A percentile compares a stretch with the other conserved stretches of the same genome.
Conservation (phyloP, 495 filamentous ascomycete species). For the Hyaloscypha variabilis region DNA sequence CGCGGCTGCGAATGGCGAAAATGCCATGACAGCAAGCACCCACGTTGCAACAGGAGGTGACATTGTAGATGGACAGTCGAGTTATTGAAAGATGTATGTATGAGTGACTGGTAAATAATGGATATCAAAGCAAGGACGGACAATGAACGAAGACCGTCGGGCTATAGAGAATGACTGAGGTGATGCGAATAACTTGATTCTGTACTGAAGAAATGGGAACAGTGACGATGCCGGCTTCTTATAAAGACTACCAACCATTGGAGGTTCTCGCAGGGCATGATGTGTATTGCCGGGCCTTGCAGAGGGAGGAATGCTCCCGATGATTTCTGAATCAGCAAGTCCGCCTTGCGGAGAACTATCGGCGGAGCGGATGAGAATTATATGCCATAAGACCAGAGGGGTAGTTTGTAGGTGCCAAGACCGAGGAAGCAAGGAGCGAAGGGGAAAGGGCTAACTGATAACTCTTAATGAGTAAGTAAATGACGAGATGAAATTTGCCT, state of each 20-base stretch:
- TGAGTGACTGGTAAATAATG: background rate
- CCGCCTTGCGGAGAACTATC: background rate
- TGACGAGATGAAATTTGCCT: too few species aligned
- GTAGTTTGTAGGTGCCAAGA: background rate
- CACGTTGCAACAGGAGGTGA: background rate
- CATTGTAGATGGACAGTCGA: background rate
- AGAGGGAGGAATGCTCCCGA: background rate
- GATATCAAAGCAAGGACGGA: background rate
- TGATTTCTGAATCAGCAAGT: background rate
- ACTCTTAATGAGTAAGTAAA: too few species aligned
- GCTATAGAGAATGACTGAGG: background rate
- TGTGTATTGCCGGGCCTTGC: constrained; percentile 1
- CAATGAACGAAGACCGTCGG: background rate
- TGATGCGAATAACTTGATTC: background rate
- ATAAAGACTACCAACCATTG: background rate
- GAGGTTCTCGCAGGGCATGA: background rate
- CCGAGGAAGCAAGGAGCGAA: background rate
- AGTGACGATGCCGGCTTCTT: background rate
- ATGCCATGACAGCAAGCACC: background rate
- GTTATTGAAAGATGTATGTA: background rate
- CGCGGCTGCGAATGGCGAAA: background rate
- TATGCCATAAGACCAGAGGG: background rate
- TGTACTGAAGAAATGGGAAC: background rate
- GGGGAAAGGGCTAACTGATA: background rate
- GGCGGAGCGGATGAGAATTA: background rate